These are phyloP conservation scores for Ascodesmis nigricans DNA, from an alignment of 495 filamentous ascomycete species.

Conservation along the genomic window DNA sequence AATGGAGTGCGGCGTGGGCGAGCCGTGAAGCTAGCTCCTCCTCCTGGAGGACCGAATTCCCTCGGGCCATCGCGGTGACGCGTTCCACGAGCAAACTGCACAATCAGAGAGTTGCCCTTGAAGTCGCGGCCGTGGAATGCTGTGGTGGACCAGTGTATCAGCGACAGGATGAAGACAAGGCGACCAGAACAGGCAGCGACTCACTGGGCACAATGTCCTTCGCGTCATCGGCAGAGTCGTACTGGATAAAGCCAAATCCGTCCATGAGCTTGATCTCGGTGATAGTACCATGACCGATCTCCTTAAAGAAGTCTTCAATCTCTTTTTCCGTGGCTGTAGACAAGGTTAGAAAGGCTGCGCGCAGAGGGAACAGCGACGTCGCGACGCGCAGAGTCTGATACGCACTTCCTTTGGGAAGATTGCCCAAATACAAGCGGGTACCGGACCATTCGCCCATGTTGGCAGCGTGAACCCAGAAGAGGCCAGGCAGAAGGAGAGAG, in stretches of 20 bases:
- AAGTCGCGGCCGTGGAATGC: conserved; percentile 81
- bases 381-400: no score
- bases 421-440: conserved; percentile 90
- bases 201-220: conserved; percentile 92
- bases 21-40: conserved; percentile 57
- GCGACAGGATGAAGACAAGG: no score
- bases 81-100: conserved; percentile 89
- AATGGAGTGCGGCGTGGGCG: conserved; percentile 84
- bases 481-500: no score
- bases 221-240: conserved; percentile 91
- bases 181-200: no score
- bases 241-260: conserved; percentile 98
- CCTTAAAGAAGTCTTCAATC: conserved; percentile 86
- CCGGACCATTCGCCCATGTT: conserved; percentile 46
- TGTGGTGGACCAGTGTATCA: no score
- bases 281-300: conserved; percentile 87
- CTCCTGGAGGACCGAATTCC: conserved; percentile 26
- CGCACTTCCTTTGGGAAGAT: conserved; percentile 91
- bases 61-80: conserved; percentile 63
- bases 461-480: neutral
- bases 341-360: conserved; percentile 11
- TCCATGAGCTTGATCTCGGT: conserved; percentile 99
- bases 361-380: conserved; percentile 6
- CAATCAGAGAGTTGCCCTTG: conserved; percentile 87
- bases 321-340: conserved; percentile 77